Evolutionary conservation across 108 stramenopile species (phyloP).

Genomic region (Cyclotella baltica): DNA sequence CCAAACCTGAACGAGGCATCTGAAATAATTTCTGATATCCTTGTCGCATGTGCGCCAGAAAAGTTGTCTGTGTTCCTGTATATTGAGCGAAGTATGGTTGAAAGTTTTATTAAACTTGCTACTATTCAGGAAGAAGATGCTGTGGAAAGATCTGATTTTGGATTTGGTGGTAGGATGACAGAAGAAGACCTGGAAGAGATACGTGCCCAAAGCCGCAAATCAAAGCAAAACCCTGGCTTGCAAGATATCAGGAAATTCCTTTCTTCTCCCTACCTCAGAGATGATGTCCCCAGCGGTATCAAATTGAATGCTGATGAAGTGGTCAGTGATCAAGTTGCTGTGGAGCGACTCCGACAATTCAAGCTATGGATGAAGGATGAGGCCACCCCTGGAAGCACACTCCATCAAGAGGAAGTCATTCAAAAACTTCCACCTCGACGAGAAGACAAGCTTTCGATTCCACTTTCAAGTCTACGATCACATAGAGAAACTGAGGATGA

Average conservation of each 20-base stretch:
- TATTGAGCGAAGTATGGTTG: neutral
- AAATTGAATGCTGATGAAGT: slow-evolving; percentile 9
- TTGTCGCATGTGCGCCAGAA: slow-evolving; percentile 17
- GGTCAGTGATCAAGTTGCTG: neutral
- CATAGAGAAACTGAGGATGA: neutral
- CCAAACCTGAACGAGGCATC: slow-evolving; percentile 9
- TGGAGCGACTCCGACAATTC: slow-evolving; percentile 10
- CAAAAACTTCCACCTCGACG: slow-evolving; percentile 18
- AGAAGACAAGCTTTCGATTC: neutral
- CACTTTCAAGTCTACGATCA: neutral
- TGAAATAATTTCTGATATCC: slow-evolving; percentile 17
- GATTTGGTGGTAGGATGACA: neutral
- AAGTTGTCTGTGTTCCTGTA: slow-evolving; percentile 21
- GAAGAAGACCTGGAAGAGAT: neutral
- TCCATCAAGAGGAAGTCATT: slow-evolving; percentile 13
- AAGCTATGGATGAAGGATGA: slow-evolving; percentile 17
- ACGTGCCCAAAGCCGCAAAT: neutral
- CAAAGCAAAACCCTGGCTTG: slow-evolving; percentile 9
- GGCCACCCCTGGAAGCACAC: neutral
- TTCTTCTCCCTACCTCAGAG: slow-evolving; percentile 23
- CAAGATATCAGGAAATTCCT: slow-evolving; percentile 10
- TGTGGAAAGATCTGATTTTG: neutral
- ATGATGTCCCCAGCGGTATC: slow-evolving; percentile 1
- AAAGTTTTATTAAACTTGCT: neutral
- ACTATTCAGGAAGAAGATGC: neutral